Evolutionary conservation across 768 basidiomycete species (phyloP).

Genomic region (Clitopilus hobsonii): DNA sequence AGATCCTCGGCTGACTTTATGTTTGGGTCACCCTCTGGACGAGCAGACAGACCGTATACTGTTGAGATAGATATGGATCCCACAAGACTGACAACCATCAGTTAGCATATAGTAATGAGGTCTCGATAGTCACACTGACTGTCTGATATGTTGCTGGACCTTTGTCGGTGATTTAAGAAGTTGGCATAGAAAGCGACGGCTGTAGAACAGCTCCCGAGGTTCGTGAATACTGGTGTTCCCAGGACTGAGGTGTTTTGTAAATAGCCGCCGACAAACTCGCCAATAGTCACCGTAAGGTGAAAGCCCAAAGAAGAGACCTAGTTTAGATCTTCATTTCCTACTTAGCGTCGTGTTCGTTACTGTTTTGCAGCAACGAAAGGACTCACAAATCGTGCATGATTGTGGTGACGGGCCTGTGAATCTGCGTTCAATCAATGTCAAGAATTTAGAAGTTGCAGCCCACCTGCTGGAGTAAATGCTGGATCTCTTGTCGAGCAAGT

Average conservation of each 20-base stretch:
- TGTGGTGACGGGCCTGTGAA: background rate
- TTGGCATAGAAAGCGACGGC: slow-evolving; percentile 16
- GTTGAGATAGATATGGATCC: slow-evolving; percentile 24
- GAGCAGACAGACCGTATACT: slow-evolving; percentile 27
- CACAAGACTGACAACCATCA: too few species aligned
- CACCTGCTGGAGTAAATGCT: slow-evolving; percentile 13
- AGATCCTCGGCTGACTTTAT: slow-evolving; percentile 21
- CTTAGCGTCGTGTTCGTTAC: too few species aligned
- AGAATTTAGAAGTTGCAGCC: background rate
- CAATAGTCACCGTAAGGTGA: slow-evolving; percentile 27
- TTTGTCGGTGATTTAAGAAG: slow-evolving; percentile 14
- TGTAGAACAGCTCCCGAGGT: slow-evolving; percentile 15
- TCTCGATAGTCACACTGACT: slow-evolving; percentile 6
- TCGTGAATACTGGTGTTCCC: slow-evolving; percentile 8
- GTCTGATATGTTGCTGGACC: slow-evolving; percentile 7
- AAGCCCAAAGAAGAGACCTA: slow-evolving; percentile 12
- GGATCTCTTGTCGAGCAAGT: slow-evolving; percentile 15
- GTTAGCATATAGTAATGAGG: too few species aligned
- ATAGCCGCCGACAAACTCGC: slow-evolving; percentile 24
- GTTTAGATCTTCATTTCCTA: background rate
- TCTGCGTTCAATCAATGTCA: background rate
- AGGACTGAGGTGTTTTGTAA: slow-evolving; percentile 7
- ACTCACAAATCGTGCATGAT: background rate
- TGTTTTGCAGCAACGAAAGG: too few species aligned
- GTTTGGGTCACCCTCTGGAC: slow-evolving; percentile 28